Evolutionary conservation across 192 early-diverging fungal genomes (phyloP).

Genomic region (Linnemannia exigua): DNA sequence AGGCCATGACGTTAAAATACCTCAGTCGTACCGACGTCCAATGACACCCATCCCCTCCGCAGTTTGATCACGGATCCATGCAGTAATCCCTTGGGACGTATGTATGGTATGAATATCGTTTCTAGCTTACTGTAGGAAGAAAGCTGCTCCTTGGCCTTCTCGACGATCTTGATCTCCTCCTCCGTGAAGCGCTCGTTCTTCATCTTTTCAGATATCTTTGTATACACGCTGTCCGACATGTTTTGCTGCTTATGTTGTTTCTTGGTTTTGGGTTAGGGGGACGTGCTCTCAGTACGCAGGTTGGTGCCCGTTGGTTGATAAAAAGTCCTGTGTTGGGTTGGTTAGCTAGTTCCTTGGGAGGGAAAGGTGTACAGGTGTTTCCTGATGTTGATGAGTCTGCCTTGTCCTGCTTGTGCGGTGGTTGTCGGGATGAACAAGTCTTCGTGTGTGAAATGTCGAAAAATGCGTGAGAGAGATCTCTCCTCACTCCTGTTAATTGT

Average conservation of each 20-base stretch:
- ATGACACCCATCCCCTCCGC: no score
- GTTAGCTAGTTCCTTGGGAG: not conserved
- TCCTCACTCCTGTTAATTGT: not conserved
- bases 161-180: slow-evolving; percentile 54
- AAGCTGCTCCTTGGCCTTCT: slow-evolving; percentile 46
- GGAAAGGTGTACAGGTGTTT: not conserved
- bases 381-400: not conserved
- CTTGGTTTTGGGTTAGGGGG: not conserved
- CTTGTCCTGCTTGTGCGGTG: not conserved
- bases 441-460: not conserved
- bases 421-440: not conserved
- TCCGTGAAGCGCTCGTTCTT: slow-evolving; percentile 50
- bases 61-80: no score
- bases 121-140: slow-evolving; percentile 34
- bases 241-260: not conserved
- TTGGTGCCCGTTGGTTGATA: not conserved
- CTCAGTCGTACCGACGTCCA: no score
- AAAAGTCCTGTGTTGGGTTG: not conserved
- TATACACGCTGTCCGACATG: slow-evolving; percentile 36
- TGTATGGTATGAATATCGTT: no score
- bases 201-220: slow-evolving; percentile 49
- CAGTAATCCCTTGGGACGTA: no score
- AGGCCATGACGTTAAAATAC: not conserved
- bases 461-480: not conserved
- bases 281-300: not conserved